These are phyloP conservation scores for Penicillium sp. DNA, from an alignment of 2,329 filamentous ascomycete genomes.

Conservation along the genomic window DNA sequence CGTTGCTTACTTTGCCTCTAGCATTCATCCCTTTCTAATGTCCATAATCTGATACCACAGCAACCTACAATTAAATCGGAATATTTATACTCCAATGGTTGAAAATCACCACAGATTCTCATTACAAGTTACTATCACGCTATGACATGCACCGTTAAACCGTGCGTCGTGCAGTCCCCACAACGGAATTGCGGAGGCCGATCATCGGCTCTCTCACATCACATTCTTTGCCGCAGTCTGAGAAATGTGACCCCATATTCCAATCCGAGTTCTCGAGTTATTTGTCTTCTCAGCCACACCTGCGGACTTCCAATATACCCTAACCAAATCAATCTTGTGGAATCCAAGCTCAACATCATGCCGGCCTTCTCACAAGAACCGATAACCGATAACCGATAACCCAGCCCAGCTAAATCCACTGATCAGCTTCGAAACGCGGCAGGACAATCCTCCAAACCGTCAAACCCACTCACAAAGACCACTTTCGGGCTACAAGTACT, in stretches of 20 bases:
- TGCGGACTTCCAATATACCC: background rate
- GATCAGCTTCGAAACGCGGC: background rate
- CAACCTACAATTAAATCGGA: background rate
- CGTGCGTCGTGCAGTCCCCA: background rate
- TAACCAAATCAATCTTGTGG: background rate
- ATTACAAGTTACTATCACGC: background rate
- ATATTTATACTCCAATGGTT: background rate
- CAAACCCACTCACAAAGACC: background rate
- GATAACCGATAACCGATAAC: background rate
- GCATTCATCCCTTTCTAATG: no score
- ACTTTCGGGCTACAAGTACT: background rate
- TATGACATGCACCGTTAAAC: background rate
- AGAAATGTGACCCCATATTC: background rate
- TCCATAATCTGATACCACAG: background rate
- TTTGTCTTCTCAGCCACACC: background rate
- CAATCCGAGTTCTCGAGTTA: background rate
- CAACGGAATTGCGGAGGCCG: background rate
- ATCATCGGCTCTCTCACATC: constrained; percentile 5
- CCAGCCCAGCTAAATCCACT: background rate
- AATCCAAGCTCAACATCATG: no score
- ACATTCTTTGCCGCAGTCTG: constrained; percentile 3
- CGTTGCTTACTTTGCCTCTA: no score
- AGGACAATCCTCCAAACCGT: background rate
- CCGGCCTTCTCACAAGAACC: no score
- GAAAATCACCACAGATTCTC: background rate